These are phyloP conservation scores for Trichophyton simii DNA, from an alignment of 2,329 filamentous ascomycete species.

Conservation along the genomic window DNA sequence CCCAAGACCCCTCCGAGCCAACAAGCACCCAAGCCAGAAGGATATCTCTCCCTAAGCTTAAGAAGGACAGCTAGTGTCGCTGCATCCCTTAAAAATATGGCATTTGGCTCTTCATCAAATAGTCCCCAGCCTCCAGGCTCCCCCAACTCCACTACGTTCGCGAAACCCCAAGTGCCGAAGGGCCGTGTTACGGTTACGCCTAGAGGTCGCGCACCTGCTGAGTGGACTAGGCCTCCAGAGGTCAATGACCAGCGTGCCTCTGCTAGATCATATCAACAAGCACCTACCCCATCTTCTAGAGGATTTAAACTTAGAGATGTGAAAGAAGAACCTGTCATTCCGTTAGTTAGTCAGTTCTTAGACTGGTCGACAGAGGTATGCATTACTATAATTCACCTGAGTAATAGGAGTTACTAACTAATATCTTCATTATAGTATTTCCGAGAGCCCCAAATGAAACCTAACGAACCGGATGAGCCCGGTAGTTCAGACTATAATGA, in stretches of 20 bases:
- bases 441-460: conserved; percentile 95
- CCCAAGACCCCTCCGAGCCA: conserved; percentile 39
- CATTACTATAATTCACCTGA: background rate
- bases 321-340: conserved; percentile 50
- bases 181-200: conserved; percentile 30
- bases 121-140: conserved; percentile 16
- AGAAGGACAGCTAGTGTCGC: conserved; percentile 53
- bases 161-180: conserved; percentile 18
- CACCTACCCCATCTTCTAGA: conserved; percentile 66
- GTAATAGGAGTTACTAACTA: background rate
- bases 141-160: conserved; percentile 9
- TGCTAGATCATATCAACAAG: conserved; percentile 60
- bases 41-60: conserved; percentile 49
- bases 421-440: conserved; percentile 53
- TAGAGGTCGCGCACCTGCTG: conserved; percentile 41
- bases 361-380: conserved; percentile 79
- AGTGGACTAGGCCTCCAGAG: conserved; percentile 57
- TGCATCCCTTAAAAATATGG: conserved; percentile 50
- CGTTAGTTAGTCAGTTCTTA: conserved; percentile 70
- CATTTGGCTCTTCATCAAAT: conserved; percentile 33
- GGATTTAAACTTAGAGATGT: conserved; percentile 54
- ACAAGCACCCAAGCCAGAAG: conserved; percentile 42
- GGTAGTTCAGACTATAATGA: conserved; percentile 95
- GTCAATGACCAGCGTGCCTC: conserved; percentile 57
- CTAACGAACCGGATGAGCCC: conserved; percentile 87